phyloP scores from a whole-genome alignment of 2,329 filamentous ascomycete genomes.

The Amesomyces nigricolor region DNA sequence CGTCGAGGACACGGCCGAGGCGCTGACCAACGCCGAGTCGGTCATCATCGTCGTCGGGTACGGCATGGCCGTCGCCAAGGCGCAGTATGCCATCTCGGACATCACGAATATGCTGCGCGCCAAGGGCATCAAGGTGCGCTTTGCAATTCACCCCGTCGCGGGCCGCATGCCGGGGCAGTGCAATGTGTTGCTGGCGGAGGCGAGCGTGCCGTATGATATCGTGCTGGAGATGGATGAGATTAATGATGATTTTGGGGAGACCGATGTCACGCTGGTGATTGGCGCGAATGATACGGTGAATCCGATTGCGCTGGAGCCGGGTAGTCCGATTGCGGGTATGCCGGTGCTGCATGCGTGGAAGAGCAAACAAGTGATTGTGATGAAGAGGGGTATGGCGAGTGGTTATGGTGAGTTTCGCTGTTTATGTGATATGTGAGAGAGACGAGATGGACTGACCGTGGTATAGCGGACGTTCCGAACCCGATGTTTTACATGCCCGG shows the following conservation, averaged over 20 bases:
- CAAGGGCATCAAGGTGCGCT: conserved; percentile 74
- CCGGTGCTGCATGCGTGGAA: conserved; percentile 90
- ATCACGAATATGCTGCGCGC: conserved; percentile 69
- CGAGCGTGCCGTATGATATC: conserved; percentile 83
- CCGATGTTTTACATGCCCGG: conserved; percentile 91
- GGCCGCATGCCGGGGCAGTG: conserved; percentile 92
- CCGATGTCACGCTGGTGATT: conserved; percentile 81
- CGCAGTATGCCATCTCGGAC: conserved; percentile 83
- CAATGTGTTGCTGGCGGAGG: conserved; percentile 84
- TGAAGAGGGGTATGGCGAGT: conserved; percentile 87
- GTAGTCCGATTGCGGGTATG: conserved; percentile 84
- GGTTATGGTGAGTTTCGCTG: conserved; percentile 61
- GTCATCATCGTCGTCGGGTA: conserved; percentile 90
- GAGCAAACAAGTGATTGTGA: conserved; percentile 86
- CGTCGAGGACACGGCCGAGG: conserved; percentile 74
- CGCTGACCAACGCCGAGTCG: conserved; percentile 68
- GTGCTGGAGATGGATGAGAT: conserved; percentile 96
- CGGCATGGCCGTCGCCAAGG: conserved; percentile 91
- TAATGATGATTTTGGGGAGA: conserved; percentile 84
- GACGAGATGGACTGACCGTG: neutral
- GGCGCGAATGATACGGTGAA: conserved; percentile 93
- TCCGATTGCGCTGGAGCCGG: conserved; percentile 78
- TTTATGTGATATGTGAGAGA: neutral
- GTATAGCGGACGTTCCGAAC: conserved; percentile 77
- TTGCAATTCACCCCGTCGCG: conserved; percentile 85